Evolutionary conservation across 2,329 filamentous ascomycete species (phyloP).

Genomic region (Fusarium subtropicale): DNA sequence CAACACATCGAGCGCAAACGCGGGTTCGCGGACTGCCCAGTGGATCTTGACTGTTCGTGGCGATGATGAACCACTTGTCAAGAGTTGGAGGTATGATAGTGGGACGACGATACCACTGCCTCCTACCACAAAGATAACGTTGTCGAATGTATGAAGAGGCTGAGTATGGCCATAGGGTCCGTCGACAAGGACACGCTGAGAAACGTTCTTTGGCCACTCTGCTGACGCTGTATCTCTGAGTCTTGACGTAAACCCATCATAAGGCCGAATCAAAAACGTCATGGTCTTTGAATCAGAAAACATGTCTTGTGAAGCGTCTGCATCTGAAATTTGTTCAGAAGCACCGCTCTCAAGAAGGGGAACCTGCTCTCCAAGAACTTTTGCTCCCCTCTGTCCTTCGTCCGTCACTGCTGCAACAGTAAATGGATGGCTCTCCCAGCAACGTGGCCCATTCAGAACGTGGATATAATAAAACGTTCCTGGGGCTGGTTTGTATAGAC

Average conservation of each 20-base stretch:
- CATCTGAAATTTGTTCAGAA: not conserved
- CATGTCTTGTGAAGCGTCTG: not conserved
- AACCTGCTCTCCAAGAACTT: conserved; percentile 48
- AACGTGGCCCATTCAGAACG: conserved; percentile 53
- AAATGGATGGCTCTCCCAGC: conserved; percentile 65
- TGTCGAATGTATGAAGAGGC: conserved; percentile 53
- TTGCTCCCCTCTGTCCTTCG: conserved; percentile 19
- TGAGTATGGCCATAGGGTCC: conserved; percentile 59
- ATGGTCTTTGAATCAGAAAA: conserved; percentile 41
- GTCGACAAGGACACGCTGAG: conserved; percentile 56
- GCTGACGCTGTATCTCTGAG: conserved; percentile 50
- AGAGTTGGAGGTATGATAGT: conserved; percentile 52
- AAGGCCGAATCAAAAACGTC: conserved; percentile 60
- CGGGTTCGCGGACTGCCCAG: conserved; percentile 58
- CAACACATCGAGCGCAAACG: conserved; percentile 53
- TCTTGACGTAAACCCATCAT: conserved; percentile 58
- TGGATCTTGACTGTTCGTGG: conserved; percentile 51
- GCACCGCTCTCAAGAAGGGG: conserved; percentile 48
- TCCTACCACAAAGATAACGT: conserved; percentile 58
- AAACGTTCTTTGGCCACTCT: conserved; percentile 41
- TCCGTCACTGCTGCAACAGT: conserved; percentile 54
- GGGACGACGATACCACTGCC: conserved; percentile 60
- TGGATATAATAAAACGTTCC: conserved; percentile 62
- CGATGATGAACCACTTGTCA: conserved; percentile 35
- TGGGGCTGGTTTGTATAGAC: conserved; percentile 51